These are phyloP conservation scores for Aspergillus clavatus DNA, from an alignment of 2,329 filamentous ascomycete species.

Conservation along the genomic window DNA sequence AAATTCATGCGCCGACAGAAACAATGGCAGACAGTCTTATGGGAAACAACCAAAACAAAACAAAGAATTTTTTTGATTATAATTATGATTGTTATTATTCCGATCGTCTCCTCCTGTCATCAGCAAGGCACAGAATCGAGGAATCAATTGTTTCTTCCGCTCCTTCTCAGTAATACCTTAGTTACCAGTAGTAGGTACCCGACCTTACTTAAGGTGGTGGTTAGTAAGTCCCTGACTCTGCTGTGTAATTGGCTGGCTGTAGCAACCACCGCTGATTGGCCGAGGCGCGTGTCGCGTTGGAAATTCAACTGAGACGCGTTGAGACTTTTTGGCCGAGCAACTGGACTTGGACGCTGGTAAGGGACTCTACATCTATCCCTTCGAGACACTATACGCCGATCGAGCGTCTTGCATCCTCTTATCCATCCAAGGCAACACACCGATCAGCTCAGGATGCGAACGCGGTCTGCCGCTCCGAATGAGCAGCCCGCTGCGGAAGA, in stretches of 20 bases:
- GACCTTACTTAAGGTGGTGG: too few relatives aligned
- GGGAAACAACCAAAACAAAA: not conserved
- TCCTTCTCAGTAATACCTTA: too few relatives aligned
- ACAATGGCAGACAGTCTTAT: too few relatives aligned
- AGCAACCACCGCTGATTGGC: conserved; percentile 18
- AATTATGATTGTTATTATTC: too few relatives aligned
- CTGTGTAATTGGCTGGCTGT: not conserved
- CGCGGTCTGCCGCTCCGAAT: conserved; percentile 16
- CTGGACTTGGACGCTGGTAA: too few relatives aligned
- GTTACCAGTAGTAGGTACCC: too few relatives aligned
- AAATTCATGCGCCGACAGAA: not conserved
- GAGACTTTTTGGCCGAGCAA: not conserved
- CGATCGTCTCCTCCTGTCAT: too few relatives aligned
- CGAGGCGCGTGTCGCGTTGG: conserved; percentile 28
- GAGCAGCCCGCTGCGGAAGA: conserved; percentile 16
- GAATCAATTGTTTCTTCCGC: conserved; percentile 20
- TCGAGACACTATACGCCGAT: not conserved
- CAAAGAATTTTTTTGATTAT: not conserved
- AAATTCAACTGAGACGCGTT: conserved; percentile 7
- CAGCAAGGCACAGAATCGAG: conserved; percentile 8
- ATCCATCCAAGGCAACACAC: not conserved
- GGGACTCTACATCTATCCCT: too few relatives aligned
- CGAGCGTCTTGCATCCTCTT: not conserved
- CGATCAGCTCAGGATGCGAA: conserved; percentile 21
- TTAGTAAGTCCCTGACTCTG: too few relatives aligned